Conservation (phyloP, 805 yeast genomes). For the Candida mattraensis region DNA sequence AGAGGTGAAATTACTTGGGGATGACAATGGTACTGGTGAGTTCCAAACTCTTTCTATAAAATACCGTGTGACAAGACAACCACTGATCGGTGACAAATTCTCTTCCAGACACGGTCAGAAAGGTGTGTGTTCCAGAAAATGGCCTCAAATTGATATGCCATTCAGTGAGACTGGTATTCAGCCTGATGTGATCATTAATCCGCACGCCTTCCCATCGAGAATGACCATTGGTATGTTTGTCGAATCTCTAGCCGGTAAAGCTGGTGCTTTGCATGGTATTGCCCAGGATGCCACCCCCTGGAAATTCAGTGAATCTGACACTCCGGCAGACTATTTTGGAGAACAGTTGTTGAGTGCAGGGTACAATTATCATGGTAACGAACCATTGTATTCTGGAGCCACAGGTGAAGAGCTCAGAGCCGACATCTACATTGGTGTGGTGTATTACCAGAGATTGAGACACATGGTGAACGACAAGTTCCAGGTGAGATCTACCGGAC, state of each 20-base stretch:
- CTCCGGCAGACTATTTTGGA: slow-evolving; percentile 97
- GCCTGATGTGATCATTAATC: slow-evolving; percentile 96
- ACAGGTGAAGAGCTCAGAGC: slow-evolving; percentile 97
- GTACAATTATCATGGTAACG: slow-evolving; percentile 96
- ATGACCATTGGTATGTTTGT: slow-evolving; percentile 99
- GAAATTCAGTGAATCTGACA: slow-evolving; percentile 86
- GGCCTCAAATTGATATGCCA: slow-evolving; percentile 98
- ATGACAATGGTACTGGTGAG: slow-evolving; percentile 74
- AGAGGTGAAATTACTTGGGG: slow-evolving; percentile 90
- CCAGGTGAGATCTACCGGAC: slow-evolving; percentile 99
- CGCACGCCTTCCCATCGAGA: slow-evolving; percentile 99
- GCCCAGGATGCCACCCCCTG: slow-evolving; percentile 98
- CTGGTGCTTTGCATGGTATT: slow-evolving; percentile 96
- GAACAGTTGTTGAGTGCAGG: slow-evolving; percentile 87
- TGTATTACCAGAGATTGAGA: slow-evolving; percentile 95
- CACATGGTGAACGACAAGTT: slow-evolving; percentile 99
- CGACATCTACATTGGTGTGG: slow-evolving; percentile 95
- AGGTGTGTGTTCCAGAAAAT: slow-evolving; percentile 97
- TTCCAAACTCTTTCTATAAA: slow-evolving; percentile 85
- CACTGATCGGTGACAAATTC: slow-evolving; percentile 95
- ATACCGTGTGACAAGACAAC: slow-evolving; percentile 86
- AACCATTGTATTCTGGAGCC: slow-evolving; percentile 98
- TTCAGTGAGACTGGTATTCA: slow-evolving; percentile 94
- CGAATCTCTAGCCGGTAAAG: slow-evolving; percentile 97
- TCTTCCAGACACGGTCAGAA: slow-evolving; percentile 98